Conservation (phyloP, 345 rosid species). For the Nephelium lappaceum region DNA sequence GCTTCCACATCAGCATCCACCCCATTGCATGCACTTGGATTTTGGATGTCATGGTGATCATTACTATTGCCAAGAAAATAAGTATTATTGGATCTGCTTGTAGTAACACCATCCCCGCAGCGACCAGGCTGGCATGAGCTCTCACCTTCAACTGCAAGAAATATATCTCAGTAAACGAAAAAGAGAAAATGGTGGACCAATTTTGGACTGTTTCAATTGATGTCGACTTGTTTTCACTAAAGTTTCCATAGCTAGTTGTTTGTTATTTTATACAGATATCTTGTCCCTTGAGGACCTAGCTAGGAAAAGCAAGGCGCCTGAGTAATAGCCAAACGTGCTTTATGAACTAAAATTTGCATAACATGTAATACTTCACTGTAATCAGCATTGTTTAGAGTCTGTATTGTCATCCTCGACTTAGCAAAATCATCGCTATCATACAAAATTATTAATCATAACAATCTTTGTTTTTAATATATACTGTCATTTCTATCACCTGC, state of each 20-base stretch:
- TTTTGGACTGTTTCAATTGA: background rate
- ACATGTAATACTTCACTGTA: background rate
- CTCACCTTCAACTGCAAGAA: conserved; percentile 29
- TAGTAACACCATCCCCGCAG: conserved; percentile 13
- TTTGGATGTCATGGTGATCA: conserved; percentile 11
- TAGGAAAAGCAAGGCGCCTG: too few relatives aligned
- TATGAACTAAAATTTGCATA: too few relatives aligned
- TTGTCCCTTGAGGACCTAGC: background rate
- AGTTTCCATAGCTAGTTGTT: background rate
- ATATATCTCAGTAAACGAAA: background rate
- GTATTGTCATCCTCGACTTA: background rate
- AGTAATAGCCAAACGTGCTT: background rate
- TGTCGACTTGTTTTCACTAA: background rate
- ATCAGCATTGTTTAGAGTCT: background rate
- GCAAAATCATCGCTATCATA: background rate
- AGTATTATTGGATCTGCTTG: background rate
- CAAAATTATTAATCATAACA: background rate
- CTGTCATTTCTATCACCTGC: conserved; percentile 8
- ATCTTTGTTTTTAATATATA: background rate
- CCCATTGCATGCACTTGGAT: conserved; percentile 12
- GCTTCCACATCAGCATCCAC: conserved; percentile 20
- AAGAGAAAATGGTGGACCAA: background rate
- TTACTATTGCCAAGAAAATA: background rate
- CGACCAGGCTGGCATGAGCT: conserved; percentile 17
- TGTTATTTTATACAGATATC: background rate